phyloP scores from a whole-genome alignment of 148 eudicot genomes.

The Fagopyrum esculentum region DNA sequence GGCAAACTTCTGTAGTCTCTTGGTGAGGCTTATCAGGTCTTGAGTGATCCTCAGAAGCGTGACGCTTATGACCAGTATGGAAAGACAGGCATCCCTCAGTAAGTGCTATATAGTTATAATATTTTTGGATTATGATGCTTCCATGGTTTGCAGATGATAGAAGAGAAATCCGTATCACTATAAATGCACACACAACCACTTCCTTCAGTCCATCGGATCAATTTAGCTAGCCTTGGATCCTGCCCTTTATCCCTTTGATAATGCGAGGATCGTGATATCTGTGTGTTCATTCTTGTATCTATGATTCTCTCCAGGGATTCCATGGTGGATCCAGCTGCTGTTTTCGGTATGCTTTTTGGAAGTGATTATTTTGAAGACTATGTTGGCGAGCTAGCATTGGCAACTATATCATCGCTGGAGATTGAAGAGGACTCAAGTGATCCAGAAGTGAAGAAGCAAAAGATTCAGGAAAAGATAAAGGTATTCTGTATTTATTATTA shows the following conservation, averaged over 20 bases:
- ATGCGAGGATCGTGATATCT: not conserved
- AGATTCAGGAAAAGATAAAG: conserved; percentile 72
- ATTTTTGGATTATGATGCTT: not conserved
- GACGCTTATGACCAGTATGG: conserved; percentile 79
- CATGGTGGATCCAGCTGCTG: conserved; percentile 87
- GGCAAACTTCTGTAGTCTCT: conserved; percentile 41
- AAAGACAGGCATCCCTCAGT: conserved; percentile 61
- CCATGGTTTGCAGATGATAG: not conserved
- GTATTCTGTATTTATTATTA: conserved; percentile 24
- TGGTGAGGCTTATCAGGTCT: conserved; percentile 93
- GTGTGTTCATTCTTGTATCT: not conserved
- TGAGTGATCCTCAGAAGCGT: conserved; percentile 77
- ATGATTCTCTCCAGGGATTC: conserved; percentile 41
- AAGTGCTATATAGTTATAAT: conserved; percentile 21
- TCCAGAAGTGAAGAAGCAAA: conserved; percentile 57
- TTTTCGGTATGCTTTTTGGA: conserved; percentile 90
- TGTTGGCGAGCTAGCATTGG: conserved; percentile 77
- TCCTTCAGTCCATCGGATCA: not conserved
- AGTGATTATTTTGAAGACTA: conserved; percentile 87
- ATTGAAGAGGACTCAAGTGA: conserved; percentile 42
- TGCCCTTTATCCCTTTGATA: not conserved
- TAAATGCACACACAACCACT: not conserved
- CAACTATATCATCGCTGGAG: conserved; percentile 55
- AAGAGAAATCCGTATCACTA: not conserved
- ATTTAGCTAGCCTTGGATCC: not conserved